phyloP scores from a whole-genome alignment of 495 filamentous ascomycete species.

The Oleoguttula mirabilis region DNA sequence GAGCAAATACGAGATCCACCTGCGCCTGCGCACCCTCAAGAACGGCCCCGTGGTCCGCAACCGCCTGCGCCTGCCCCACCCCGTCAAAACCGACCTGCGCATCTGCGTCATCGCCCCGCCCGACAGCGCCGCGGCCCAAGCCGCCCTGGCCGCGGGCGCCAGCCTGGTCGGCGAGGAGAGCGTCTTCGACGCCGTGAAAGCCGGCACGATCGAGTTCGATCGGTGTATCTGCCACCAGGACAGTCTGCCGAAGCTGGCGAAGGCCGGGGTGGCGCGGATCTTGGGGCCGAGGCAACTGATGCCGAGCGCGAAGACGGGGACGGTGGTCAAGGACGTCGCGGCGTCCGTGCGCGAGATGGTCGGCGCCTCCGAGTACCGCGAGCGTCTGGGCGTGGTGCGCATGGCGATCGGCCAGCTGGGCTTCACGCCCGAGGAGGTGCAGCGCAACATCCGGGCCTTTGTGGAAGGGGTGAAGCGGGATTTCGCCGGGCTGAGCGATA shows the following conservation, averaged over 20 bases:
- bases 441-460: conserved; percentile 70
- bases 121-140: conserved; percentile 51
- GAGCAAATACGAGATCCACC: conserved; percentile 75
- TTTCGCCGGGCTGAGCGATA: conserved; percentile 53
- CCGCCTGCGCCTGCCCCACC: conserved; percentile 76
- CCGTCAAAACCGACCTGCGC: conserved; percentile 70
- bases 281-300: conserved; percentile 84
- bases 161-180: conserved; percentile 71
- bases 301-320: conserved; percentile 77
- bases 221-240: conserved; percentile 76
- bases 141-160: conserved; percentile 65
- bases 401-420: conserved; percentile 83
- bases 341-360: conserved; percentile 60
- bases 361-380: conserved; percentile 75
- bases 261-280: conserved; percentile 63
- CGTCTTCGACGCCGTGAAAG: conserved; percentile 68
- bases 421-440: conserved; percentile 76
- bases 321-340: conserved; percentile 69
- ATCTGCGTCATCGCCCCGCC: conserved; percentile 83
- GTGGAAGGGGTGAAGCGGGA: conserved; percentile 69
- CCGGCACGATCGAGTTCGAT: conserved; percentile 70
- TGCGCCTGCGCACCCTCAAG: conserved; percentile 66
- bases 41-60: conserved; percentile 78
- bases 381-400: conserved; percentile 70
- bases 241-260: conserved; percentile 57